Percentiles rank a stretch among this genome's conserved stretches.
These are phyloP conservation scores for Acrocalymma vagum DNA, from an alignment of 2,329 filamentous ascomycete genomes.

Conservation along the genomic window DNA sequence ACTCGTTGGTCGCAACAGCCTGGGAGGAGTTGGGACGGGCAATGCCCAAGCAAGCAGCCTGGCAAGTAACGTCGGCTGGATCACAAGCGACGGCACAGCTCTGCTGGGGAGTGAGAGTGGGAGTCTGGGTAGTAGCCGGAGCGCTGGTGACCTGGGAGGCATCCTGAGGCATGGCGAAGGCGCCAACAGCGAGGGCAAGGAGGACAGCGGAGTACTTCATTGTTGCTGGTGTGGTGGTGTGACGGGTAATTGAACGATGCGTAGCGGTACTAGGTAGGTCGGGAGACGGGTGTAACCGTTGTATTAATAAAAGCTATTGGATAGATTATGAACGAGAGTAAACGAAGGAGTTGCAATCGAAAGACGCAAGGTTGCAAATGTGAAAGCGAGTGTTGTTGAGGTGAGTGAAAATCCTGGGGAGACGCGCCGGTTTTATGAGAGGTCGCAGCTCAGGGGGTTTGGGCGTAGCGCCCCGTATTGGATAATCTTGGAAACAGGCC, in stretches of 20 bases:
- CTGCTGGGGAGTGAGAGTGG: slow-evolving; percentile 34
- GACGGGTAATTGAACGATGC: too few species aligned
- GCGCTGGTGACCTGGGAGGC: slow-evolving; percentile 42
- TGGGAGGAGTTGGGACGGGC: slow-evolving; percentile 61
- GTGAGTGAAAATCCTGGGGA: slow-evolving; percentile 8
- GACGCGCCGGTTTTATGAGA: slow-evolving; percentile 9
- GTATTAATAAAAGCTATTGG: slow-evolving; percentile 25
- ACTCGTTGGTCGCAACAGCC: slow-evolving; percentile 61
- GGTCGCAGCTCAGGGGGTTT: slow-evolving; percentile 4
- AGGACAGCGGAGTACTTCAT: slow-evolving; percentile 56
- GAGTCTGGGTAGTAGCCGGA: slow-evolving; percentile 40
- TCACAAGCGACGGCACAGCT: slow-evolving; percentile 51
- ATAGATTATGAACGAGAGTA: slow-evolving; percentile 27
- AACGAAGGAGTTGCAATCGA: slow-evolving; percentile 26
- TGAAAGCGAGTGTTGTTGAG: slow-evolving; percentile 14
- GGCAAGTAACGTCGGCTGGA: slow-evolving; percentile 58
- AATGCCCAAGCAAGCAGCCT: slow-evolving; percentile 59
- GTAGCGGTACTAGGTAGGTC: slow-evolving; percentile 1
- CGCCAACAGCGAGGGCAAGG: slow-evolving; percentile 55
- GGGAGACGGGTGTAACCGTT: slow-evolving; percentile 7
- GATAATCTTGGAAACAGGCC: slow-evolving; percentile 17
- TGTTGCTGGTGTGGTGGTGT: too few species aligned
- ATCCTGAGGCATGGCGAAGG: slow-evolving; percentile 52
- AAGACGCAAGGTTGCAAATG: slow-evolving; percentile 27
- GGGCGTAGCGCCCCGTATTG: slow-evolving; percentile 12